These are phyloP conservation scores for Lotmaria passim DNA, from an alignment of 208 protist genomes.

Conservation along the genomic window DNA sequence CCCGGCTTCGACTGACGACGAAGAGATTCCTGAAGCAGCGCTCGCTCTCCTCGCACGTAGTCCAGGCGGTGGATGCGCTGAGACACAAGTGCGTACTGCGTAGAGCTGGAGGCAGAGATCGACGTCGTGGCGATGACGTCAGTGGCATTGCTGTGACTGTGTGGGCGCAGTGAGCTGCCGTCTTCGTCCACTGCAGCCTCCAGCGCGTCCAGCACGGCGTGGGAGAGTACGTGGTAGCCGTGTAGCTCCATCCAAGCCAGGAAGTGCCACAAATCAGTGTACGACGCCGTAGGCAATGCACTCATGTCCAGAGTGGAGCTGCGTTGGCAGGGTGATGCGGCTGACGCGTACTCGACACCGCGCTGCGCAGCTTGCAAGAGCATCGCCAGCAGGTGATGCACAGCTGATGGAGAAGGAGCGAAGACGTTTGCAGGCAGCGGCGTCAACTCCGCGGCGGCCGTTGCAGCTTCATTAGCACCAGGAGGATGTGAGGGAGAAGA, in stretches of 20 bases:
- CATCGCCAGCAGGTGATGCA: constrained; percentile 20
- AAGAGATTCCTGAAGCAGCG: constrained; percentile 8
- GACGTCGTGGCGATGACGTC: neutral
- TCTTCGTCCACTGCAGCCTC: constrained; percentile 38
- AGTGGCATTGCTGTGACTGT: neutral
- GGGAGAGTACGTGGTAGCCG: constrained; percentile 54
- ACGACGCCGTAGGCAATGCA: constrained; percentile 17
- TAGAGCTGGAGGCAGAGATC: neutral
- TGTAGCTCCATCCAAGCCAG: constrained; percentile 76
- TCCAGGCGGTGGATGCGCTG: constrained; percentile 47
- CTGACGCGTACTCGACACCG: neutral
- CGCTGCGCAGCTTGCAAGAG: constrained; percentile 30
- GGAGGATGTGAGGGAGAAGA: neutral
- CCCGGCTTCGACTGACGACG: neutral
- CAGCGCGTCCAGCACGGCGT: constrained; percentile 42
- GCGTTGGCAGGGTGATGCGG: neutral
- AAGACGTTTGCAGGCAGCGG: neutral
- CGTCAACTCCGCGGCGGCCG: too few species aligned
- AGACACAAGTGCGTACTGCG: constrained; percentile 22
- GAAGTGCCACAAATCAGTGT: constrained; percentile 56
- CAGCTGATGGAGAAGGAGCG: constrained; percentile 16
- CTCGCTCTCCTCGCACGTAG: constrained; percentile 43
- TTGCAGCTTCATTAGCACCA: neutral
- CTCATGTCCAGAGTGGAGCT: neutral
- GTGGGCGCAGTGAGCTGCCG: neutral